Conservation (phyloP, 2,329 filamentous ascomycete species). For the Blumeria graminis region DNA sequence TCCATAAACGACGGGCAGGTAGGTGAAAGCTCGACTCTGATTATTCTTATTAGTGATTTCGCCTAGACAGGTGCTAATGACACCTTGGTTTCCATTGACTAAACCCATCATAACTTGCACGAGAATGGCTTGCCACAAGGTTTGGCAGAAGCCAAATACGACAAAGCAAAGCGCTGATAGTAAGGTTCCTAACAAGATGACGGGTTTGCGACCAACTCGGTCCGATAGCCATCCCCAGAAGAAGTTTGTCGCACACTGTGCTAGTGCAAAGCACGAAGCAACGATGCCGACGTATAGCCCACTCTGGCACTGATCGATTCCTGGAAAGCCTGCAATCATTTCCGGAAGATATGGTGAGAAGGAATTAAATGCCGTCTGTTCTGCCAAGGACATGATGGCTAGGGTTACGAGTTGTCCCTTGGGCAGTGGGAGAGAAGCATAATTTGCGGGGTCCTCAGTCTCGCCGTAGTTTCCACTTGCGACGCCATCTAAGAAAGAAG, state of each 20-base stretch:
- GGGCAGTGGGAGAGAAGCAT: slow-evolving; percentile 41
- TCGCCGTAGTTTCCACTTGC: slow-evolving; percentile 15
- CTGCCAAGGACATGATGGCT: slow-evolving; percentile 69
- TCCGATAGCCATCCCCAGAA: slow-evolving; percentile 75
- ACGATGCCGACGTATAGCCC: slow-evolving; percentile 80
- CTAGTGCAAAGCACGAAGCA: slow-evolving; percentile 74
- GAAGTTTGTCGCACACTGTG: slow-evolving; percentile 81
- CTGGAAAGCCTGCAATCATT: slow-evolving; percentile 72
- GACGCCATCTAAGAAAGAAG: slow-evolving; percentile 12
- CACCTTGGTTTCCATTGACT: slow-evolving; percentile 82
- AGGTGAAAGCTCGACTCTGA: slow-evolving; percentile 81
- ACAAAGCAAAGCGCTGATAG: slow-evolving; percentile 61
- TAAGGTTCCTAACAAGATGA: slow-evolving; percentile 62
- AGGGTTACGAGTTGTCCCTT: slow-evolving; percentile 61
- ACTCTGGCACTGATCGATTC: slow-evolving; percentile 43
- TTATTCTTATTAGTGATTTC: slow-evolving; percentile 91
- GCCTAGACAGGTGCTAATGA: slow-evolving; percentile 80
- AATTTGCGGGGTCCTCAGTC: slow-evolving; percentile 14
- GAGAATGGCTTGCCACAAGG: slow-evolving; percentile 59
- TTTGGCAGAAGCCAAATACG: slow-evolving; percentile 66
- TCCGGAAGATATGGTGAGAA: slow-evolving; percentile 86
- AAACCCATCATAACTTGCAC: slow-evolving; percentile 81
- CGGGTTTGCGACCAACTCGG: slow-evolving; percentile 54
- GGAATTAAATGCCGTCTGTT: slow-evolving; percentile 91
- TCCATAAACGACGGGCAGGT: slow-evolving; percentile 88